Evolutionary conservation across 805 yeast species (phyloP), one percentile per base, ranked within the genome.

Genomic region (Maudiozyma bulderi): DNA sequence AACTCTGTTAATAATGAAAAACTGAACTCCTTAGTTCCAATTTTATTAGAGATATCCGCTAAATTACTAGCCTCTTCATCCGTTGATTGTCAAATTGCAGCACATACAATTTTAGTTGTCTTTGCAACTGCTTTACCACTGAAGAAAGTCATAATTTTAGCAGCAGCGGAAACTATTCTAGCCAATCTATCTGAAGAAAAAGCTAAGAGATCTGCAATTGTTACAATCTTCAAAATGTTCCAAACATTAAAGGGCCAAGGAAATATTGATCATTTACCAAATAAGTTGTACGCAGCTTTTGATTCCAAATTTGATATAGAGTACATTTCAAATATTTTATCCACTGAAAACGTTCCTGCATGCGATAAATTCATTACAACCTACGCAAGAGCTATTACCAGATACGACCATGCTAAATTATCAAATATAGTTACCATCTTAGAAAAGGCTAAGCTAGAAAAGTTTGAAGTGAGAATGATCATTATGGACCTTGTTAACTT

Each of bases 31-130:
- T 60, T 74, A 28, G 72, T 82, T 40, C 86, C 89, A 3, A 57
- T 75, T 3, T 66, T 82, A 14, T 69, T 86, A 54, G 84, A 81
- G 59, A 68, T 75, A 1, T 69, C 81, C 13, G 86, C 84, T 15
- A 70, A 73, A 49, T 66, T 85, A 39, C 66, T 84, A 52, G 67
- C 69, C 2, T 70, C 79, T 6, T 50, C 67, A 10, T 67, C 71
- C 8, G 65, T 70, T 38, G 95, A 87, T 58, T 74, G 82, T 46
- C 93, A 86, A 63, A 75, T 87, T 51, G 83, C 96, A 15, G 88
- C 91, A 1, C 91, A 86, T 64, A 85, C 95, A 44, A 72, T 89
- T 11, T 62, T 91, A 28, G 78, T 91, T 0, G 96, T 91, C 2
- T 69, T 90, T 46, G 77, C 84, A 6, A 74, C 91, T 3, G 83